Evolutionary conservation across 176 grass and related monocot genomes (phyloP).

Genomic region (Tuctoria greenei): DNA sequence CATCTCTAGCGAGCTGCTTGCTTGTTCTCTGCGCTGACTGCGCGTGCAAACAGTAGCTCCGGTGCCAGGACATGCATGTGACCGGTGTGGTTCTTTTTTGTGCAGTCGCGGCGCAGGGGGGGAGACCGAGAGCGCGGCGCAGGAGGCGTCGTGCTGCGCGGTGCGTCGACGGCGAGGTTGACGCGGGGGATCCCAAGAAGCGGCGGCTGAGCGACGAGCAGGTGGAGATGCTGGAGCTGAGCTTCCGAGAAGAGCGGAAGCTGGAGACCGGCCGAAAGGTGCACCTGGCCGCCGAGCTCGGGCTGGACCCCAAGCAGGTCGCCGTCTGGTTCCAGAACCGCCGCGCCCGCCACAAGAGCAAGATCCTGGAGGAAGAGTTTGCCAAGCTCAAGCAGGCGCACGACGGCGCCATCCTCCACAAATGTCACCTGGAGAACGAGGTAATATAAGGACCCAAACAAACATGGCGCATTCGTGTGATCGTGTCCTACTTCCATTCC

Average conservation of each 20-base stretch:
- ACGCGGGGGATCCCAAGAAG: constrained; percentile 63
- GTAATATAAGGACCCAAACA: constrained; percentile 22
- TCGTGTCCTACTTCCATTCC: background rate
- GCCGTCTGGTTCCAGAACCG: constrained; percentile 99
- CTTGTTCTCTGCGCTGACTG: background rate
- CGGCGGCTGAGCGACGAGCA: constrained; percentile 76
- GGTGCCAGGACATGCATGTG: background rate
- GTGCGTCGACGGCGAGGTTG: constrained; percentile 32
- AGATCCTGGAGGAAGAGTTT: constrained; percentile 94
- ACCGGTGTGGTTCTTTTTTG: background rate
- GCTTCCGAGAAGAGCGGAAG: constrained; percentile 86
- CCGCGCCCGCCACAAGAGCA: constrained; percentile 90
- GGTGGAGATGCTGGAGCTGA: constrained; percentile 77
- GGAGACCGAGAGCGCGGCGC: constrained; percentile 45
- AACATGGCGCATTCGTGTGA: background rate
- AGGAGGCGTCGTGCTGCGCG: constrained; percentile 38
- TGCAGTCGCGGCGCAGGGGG: constrained; percentile 23
- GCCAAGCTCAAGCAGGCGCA: constrained; percentile 78
- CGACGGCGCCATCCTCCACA: constrained; percentile 66
- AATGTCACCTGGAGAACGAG: constrained; percentile 98
- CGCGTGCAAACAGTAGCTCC: background rate
- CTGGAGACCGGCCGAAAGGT: constrained; percentile 90
- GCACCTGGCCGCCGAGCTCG: constrained; percentile 69
- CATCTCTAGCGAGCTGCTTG: background rate
- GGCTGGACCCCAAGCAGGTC: constrained; percentile 93